A percentile compares a stretch with the other conserved stretches of the same genome.
phyloP scores from a whole-genome alignment of 2,329 filamentous ascomycete genomes.

The Monosporascus sp. region DNA sequence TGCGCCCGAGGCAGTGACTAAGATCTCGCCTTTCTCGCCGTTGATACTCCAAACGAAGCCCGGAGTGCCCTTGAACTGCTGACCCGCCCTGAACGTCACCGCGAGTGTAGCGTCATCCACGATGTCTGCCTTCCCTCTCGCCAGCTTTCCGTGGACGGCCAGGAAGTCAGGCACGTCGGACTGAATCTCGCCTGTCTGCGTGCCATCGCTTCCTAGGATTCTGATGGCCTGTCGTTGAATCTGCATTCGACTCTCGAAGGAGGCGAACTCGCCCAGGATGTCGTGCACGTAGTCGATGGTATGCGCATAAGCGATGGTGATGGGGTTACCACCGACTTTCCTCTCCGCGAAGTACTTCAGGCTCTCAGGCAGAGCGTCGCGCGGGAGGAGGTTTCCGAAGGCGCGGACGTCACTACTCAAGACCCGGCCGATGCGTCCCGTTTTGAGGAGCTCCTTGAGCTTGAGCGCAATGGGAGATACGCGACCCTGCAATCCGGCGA shows the following conservation, averaged over 20 bases:
- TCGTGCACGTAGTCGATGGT: slow-evolving; percentile 39
- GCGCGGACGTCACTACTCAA: slow-evolving; percentile 43
- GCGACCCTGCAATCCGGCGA: slow-evolving; percentile 49
- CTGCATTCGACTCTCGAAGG: slow-evolving; percentile 35
- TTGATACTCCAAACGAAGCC: slow-evolving; percentile 44
- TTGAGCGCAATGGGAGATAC: slow-evolving; percentile 38
- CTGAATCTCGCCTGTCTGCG: slow-evolving; percentile 25
- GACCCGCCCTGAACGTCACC: slow-evolving; percentile 41
- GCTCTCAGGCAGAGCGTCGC: slow-evolving; percentile 26
- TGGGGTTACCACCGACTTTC: slow-evolving; percentile 27
- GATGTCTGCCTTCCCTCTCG: slow-evolving; percentile 14
- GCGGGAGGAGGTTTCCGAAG: slow-evolving; percentile 30
- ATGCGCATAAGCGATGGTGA: slow-evolving; percentile 21
- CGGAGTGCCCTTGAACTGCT: slow-evolving; percentile 42
- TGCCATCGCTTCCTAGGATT: slow-evolving; percentile 27
- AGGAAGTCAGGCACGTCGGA: slow-evolving; percentile 43
- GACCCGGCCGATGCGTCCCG: slow-evolving; percentile 45
- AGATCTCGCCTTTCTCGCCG: slow-evolving; percentile 47
- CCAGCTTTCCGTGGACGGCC: slow-evolving; percentile 32
- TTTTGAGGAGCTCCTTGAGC: slow-evolving; percentile 38
- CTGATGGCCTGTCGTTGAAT: slow-evolving; percentile 37
- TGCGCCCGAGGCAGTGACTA: slow-evolving; percentile 28
- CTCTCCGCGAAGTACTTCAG: slow-evolving; percentile 45
- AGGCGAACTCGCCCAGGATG: slow-evolving; percentile 39
- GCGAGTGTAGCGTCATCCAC: slow-evolving; percentile 35